Conservation (phyloP, 2,329 filamentous ascomycete genomes). For the Pseudofabraea citricarpa region DNA sequence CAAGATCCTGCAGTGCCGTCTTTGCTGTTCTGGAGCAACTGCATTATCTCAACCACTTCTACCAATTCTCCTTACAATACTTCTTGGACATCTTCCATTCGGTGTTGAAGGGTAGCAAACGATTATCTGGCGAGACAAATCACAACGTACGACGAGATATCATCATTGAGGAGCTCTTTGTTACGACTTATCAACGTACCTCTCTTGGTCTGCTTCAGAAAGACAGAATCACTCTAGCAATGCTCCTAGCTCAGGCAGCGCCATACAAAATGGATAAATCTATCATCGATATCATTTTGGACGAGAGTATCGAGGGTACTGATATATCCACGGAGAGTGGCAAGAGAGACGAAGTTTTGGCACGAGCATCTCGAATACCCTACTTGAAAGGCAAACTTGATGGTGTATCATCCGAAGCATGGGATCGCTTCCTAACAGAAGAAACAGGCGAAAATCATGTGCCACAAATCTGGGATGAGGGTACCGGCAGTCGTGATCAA, state of each 20-base stretch:
- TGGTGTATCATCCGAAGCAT: constrained; percentile 55
- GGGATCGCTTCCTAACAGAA: constrained; percentile 78
- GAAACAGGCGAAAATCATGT: constrained; percentile 84
- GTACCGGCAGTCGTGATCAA: constrained; percentile 63
- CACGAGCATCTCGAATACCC: constrained; percentile 62
- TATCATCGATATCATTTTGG: constrained; percentile 81
- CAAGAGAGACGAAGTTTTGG: constrained; percentile 63
- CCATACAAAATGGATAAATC: constrained; percentile 92
- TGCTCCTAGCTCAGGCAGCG: constrained; percentile 92
- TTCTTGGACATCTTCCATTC: constrained; percentile 97
- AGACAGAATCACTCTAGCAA: constrained; percentile 88
- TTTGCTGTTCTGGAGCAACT: constrained; percentile 96
- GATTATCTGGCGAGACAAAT: constrained; percentile 64
- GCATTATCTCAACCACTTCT: constrained; percentile 98
- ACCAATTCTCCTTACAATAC: constrained; percentile 98
- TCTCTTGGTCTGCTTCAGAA: constrained; percentile 88
- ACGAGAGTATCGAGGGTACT: constrained; percentile 67
- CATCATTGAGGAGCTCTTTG: constrained; percentile 87
- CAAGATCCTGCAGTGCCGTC: constrained; percentile 91
- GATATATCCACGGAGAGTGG: constrained; percentile 70
- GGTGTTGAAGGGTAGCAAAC: constrained; percentile 77
- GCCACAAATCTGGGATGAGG: constrained; percentile 68
- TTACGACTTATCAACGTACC: constrained; percentile 90
- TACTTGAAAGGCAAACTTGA: constrained; percentile 71
- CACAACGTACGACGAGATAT: constrained; percentile 78